phyloP scores from a whole-genome alignment of 2,329 filamentous ascomycete species.

The Cadophora sp. region DNA sequence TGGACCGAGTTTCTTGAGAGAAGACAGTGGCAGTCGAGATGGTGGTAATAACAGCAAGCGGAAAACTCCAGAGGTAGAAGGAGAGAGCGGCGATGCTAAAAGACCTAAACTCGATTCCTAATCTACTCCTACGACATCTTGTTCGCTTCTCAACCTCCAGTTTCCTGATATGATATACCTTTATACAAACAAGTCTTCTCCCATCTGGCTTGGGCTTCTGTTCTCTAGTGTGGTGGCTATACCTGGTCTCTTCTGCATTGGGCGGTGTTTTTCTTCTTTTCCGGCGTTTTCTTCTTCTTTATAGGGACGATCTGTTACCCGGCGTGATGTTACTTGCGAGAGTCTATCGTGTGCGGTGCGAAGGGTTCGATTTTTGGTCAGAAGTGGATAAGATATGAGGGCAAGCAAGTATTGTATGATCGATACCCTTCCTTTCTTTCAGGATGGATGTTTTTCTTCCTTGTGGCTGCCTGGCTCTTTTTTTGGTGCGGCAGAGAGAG shows the following conservation, averaged over 20 bases:
- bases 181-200: neutral
- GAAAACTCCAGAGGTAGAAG: conserved; percentile 43
- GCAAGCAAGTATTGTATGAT: conserved; percentile 15
- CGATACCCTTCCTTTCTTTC: conserved; percentile 14
- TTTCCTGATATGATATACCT: conserved; percentile 5
- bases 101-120: conserved; percentile 24
- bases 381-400: neutral
- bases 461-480: neutral
- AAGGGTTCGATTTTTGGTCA: neutral
- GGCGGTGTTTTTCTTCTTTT: conserved; percentile 10
- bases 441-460: neutral
- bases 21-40: conserved; percentile 51
- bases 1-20: conserved; percentile 68
- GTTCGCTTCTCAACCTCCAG: neutral
- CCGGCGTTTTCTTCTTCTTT: conserved; percentile 3
- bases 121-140: neutral
- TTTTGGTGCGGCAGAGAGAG: neutral
- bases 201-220: conserved; percentile 4
- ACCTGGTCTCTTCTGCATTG: conserved; percentile 4
- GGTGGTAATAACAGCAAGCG: conserved; percentile 38
- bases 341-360: neutral
- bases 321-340: conserved; percentile 11
- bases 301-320: neutral
- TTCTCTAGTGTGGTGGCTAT: conserved; percentile 9
- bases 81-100: conserved; percentile 39